Evolutionary conservation across 441 rosid genomes (phyloP).

Genomic region (Isatis lusitanica): DNA sequence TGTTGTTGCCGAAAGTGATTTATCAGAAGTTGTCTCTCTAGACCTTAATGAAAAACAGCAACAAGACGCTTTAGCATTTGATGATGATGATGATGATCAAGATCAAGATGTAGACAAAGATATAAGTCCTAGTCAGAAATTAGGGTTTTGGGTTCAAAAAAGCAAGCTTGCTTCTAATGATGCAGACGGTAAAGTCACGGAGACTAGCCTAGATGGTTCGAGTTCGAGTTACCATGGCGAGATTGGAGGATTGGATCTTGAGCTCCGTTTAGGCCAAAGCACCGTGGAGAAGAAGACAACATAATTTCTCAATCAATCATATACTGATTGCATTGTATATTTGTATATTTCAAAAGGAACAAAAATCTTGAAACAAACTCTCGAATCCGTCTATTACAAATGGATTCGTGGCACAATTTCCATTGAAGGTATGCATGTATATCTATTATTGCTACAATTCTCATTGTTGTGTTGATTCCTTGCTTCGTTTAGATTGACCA

Average conservation of each 20-base stretch:
- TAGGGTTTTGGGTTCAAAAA: constrained; percentile 35
- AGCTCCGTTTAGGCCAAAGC: constrained; percentile 41
- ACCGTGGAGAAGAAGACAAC: constrained; percentile 29
- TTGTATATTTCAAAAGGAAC: not conserved
- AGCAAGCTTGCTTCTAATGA: constrained; percentile 16
- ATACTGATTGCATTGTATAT: constrained; percentile 25
- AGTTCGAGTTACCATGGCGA: constrained; percentile 26
- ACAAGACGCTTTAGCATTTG: constrained; percentile 24
- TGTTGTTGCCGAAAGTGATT: constrained; percentile 16
- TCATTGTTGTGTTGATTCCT: constrained; percentile 22
- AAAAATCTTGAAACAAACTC: constrained; percentile 2
- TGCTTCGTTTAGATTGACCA: constrained; percentile 28
- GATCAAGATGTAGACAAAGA: constrained; percentile 23
- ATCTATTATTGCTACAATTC: constrained; percentile 21
- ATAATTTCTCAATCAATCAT: constrained; percentile 6
- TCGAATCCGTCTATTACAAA: constrained; percentile 31
- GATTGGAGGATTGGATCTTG: constrained; percentile 35
- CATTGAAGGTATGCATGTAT: constrained; percentile 29
- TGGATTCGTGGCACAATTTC: constrained; percentile 24
- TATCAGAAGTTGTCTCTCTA: constrained; percentile 33
- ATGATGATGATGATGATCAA: constrained; percentile 5
- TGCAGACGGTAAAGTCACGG: constrained; percentile 7
- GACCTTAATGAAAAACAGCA: constrained; percentile 27
- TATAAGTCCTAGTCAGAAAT: constrained; percentile 8
- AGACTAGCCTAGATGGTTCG: constrained; percentile 25